These are phyloP conservation scores for Casaregolazyma suthepensis DNA, from an alignment of 1,139 yeast genomes.

Conservation along the genomic window DNA sequence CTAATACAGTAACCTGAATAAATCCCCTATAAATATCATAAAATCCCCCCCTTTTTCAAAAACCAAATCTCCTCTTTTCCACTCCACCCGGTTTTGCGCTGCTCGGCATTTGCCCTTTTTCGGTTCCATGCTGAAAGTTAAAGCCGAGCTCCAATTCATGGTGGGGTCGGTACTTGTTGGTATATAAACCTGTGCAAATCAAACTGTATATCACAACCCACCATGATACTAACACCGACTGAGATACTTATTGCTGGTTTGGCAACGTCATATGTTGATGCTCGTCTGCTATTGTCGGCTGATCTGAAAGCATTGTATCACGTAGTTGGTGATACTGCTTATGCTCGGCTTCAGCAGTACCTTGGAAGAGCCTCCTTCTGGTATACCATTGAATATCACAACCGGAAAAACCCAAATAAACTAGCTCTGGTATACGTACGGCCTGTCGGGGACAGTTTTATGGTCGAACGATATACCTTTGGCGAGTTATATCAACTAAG, in stretches of 20 bases:
- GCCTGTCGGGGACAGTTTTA: slow-evolving; percentile 49
- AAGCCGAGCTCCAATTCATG: background rate
- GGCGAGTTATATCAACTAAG: slow-evolving; percentile 59
- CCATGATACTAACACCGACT: slow-evolving; percentile 4
- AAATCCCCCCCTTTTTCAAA: too few species aligned
- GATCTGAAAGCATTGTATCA: slow-evolving; percentile 12
- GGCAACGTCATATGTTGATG: slow-evolving; percentile 30
- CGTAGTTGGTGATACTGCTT: slow-evolving; percentile 6
- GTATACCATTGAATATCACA: slow-evolving; percentile 57
- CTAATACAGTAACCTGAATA: background rate
- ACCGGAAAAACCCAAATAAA: slow-evolving; percentile 43
- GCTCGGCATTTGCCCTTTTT: background rate
- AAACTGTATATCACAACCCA: background rate
- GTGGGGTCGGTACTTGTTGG: background rate
- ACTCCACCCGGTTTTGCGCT: background rate
- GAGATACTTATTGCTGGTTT: slow-evolving; percentile 24
- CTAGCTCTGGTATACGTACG: slow-evolving; percentile 59
- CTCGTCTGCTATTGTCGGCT: slow-evolving; percentile 15
- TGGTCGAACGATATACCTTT: slow-evolving; percentile 61
- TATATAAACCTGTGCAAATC: background rate
- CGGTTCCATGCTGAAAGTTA: background rate
- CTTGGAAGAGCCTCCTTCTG: slow-evolving; percentile 56
- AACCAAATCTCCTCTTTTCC: background rate
- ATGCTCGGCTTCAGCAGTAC: slow-evolving; percentile 16
- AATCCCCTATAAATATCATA: background rate